Base-by-base conservation (phyloP, 2,329 filamentous ascomycete genomes). In the Colletotrichum melonis region DNA sequence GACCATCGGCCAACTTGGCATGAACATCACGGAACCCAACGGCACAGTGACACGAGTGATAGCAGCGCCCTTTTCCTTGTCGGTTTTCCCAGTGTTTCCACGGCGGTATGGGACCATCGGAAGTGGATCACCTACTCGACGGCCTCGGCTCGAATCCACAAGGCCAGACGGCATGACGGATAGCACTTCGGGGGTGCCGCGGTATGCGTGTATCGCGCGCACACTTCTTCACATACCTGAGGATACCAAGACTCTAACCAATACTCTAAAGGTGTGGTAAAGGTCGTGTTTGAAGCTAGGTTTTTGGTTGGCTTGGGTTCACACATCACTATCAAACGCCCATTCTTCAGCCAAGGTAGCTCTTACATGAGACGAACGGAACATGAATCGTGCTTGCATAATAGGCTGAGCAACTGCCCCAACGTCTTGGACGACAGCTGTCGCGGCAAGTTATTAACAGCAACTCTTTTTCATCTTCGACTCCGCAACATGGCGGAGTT, bases 91-190 rank as follows among this genome's bases (percentile, higher is more conserved):
- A 59, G 58, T 22, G 49, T 46, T 69, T 58, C 46, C 14, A 60
- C 42, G 32, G 28, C 42, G 63, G 30, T 19, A 55, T 42, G 56
- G 65, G 46, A 63, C 2, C 24, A 26, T 55, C 28, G 49, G 7
- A 22, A 38, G 63, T 58, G 65, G 65, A 72, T 55, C 52, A 63
- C 12, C 11, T 22, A 24, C 58, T 19, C 22, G 57, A 32, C 28
- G 58, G 69, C 58, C 69, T 72, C 69, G 69, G 69, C 54, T 66
- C 24, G n/a, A 16, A 46, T 30, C 6, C 22, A 49, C 24, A 19
- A 32, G 16, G 3, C 28, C 16, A 42, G 38, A 42, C 38, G 38
- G 38, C 38, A 42, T 42, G 24, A 24, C 19, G 6, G 24, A 11
- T 24, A 16, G 19, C 26, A 32, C 58, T 42, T 42, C 49, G 49